Base-by-base conservation (phyloP, 2,329 filamentous ascomycete genomes). In the Periconia macrospinosa region DNA sequence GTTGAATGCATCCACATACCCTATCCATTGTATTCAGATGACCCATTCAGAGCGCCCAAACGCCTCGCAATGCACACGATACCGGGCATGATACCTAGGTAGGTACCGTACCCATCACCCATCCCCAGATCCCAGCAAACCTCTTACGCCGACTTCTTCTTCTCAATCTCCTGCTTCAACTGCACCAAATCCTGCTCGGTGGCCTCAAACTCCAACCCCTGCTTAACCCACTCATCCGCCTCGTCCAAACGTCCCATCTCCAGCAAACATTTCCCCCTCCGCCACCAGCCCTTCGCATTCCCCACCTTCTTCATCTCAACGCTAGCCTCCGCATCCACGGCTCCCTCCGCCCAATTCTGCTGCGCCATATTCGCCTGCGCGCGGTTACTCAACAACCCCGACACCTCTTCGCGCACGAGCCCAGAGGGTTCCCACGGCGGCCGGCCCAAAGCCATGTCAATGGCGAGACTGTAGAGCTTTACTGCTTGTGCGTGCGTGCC, bases 261-360 rank as follows among this genome's bases (percentile, higher is more conserved):
- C 61, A 88, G 76, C 69, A 97, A 75, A 70, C 91, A 95, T 78
- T 86, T 86, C 10, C 90, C 94, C 57, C 90, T 81, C 57, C 94
- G 82, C 88, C 91, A 97, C 91, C 93, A 97, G 0, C 87, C 92
- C 84, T 97, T 97, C 1, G 90, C 86, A 74, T 99, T 97, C 40
- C 89, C 92, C 41, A 88, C 83, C 61, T 86, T 84, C 81, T 93
- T 92, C 58, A 91, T 87, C 80, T 96, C 92, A 42, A 96, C 88
- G 71, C 90, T 94, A 30, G 86, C 84, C 78, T 95, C 89, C 3
- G 92, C 92, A 75, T 99, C 94, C 6, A 91, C 82, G n/a, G 88
- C 84, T 6, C 86, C 94, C 77, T 94, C 91, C 0, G 90, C 83
- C 92, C 93, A 97, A 62, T 83, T 83, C 75, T 87, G 84, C 74